Evolutionary conservation across 352 stramenopile species (phyloP).

Genomic region (Phytophthora pseudosyringae): DNA sequence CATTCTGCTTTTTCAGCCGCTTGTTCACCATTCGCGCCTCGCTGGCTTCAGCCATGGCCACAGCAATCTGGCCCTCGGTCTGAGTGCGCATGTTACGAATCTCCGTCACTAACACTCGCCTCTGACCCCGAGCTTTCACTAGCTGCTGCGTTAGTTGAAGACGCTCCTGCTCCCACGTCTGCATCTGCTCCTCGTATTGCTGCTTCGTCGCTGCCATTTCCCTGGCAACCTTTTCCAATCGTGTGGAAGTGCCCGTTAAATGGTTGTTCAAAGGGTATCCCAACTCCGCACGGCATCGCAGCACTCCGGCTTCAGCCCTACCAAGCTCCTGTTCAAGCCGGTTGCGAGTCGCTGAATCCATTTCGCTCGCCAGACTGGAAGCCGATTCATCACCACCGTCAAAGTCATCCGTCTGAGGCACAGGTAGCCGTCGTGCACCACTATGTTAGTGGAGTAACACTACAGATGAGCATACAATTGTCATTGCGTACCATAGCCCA

Average conservation of each 20-base stretch:
- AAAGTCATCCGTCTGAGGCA: slow-evolving; percentile 69
- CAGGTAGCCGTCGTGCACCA: background rate
- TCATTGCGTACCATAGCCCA: slow-evolving; percentile 70
- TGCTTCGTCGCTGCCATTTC: slow-evolving; percentile 77
- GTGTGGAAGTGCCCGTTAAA: slow-evolving; percentile 70
- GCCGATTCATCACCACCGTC: slow-evolving; percentile 43
- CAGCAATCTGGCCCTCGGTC: slow-evolving; percentile 71
- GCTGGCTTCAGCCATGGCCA: slow-evolving; percentile 84
- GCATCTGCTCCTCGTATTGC: slow-evolving; percentile 73
- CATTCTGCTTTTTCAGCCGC: slow-evolving; percentile 84
- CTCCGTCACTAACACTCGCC: slow-evolving; percentile 78
- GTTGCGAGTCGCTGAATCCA: slow-evolving; percentile 55
- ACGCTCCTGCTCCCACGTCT: slow-evolving; percentile 54
- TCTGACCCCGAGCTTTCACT: slow-evolving; percentile 81
- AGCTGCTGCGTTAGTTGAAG: slow-evolving; percentile 71
- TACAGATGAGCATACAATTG: background rate
- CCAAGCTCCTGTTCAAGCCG: slow-evolving; percentile 76
- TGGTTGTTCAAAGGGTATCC: slow-evolving; percentile 82
- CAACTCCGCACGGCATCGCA: slow-evolving; percentile 77
- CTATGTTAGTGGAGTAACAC: slow-evolving; percentile 5
- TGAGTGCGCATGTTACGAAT: slow-evolving; percentile 84
- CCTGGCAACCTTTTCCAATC: slow-evolving; percentile 76
- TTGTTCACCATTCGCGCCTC: slow-evolving; percentile 90
- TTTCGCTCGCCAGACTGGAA: slow-evolving; percentile 38
- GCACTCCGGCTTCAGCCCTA: slow-evolving; percentile 67